phyloP scores from a whole-genome alignment of 2,329 filamentous ascomycete genomes.

The Trematosphaeria pertusa region DNA sequence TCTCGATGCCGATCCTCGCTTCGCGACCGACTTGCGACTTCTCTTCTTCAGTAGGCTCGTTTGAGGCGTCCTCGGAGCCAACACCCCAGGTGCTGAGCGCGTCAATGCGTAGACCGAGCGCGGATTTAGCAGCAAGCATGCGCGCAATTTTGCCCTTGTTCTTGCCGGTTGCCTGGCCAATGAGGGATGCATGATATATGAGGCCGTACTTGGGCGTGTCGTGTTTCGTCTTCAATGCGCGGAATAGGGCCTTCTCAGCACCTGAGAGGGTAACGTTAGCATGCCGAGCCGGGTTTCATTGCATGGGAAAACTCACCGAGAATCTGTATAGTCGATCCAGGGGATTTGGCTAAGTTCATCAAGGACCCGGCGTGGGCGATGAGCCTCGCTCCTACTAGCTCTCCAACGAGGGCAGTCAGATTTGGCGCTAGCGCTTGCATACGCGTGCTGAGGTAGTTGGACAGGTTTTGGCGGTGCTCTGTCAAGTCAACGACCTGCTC shows the following conservation, averaged over 20 bases:
- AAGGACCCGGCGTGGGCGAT: constrained; percentile 95
- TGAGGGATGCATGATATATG: constrained; percentile 73
- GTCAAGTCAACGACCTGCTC: constrained; percentile 93
- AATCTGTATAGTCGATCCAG: constrained; percentile 96
- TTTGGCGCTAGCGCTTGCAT: constrained; percentile 98
- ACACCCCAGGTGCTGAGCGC: constrained; percentile 80
- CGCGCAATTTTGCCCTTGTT: constrained; percentile 99
- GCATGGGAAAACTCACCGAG: no score
- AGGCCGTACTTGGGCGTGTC: constrained; percentile 98
- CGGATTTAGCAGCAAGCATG: constrained; percentile 92
- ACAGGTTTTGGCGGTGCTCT: constrained; percentile 80
- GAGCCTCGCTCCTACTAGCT: constrained; percentile 90
- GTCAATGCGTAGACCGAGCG: constrained; percentile 91
- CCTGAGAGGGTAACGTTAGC: no score
- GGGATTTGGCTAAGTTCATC: constrained; percentile 92
- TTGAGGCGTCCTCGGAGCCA: constrained; percentile 57
- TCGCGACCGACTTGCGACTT: constrained; percentile 80
- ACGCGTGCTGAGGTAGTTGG: constrained; percentile 85
- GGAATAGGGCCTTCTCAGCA: constrained; percentile 98
- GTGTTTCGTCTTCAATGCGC: constrained; percentile 98
- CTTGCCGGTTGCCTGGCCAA: constrained; percentile 94
- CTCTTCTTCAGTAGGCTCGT: constrained; percentile 82
- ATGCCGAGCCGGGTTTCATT: no score
- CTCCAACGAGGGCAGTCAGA: constrained; percentile 89
- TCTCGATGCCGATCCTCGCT: constrained; percentile 75